phyloP scores from a whole-genome alignment of 768 basidiomycete genomes.

The Hemileccinum rubropunctum region DNA sequence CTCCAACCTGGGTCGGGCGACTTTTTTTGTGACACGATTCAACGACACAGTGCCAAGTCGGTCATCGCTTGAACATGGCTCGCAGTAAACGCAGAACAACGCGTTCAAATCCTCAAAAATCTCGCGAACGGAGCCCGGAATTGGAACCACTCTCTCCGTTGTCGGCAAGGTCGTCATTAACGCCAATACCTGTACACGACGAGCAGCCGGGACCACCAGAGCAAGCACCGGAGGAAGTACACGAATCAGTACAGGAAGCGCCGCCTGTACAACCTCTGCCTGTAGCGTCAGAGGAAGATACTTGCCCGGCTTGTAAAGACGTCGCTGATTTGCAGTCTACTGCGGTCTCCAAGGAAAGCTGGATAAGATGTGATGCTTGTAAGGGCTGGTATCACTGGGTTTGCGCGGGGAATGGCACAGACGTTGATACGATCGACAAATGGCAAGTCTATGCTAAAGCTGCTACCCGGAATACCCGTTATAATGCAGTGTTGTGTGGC shows the following conservation, averaged over 20 bases:
- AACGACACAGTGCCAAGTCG: conserved; percentile 6
- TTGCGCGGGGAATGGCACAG: conserved; percentile 66
- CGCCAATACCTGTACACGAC: conserved; percentile 23
- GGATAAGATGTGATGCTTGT: conserved; percentile 83
- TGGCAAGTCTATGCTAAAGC: conserved; percentile 48
- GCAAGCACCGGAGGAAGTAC: conserved; percentile 14
- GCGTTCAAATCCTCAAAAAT: conserved; percentile 37
- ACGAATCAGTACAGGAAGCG: conserved; percentile 12
- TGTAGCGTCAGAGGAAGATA: conserved; percentile 27
- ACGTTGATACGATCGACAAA: conserved; percentile 70
- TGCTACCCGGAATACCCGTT: conserved; percentile 11
- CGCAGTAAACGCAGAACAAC: conserved; percentile 43
- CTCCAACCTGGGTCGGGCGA: conserved; percentile 7
- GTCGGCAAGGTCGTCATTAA: conserved; percentile 30
- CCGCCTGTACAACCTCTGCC: conserved; percentile 4
- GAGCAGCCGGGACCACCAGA: conserved; percentile 14
- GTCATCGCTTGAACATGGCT: conserved; percentile 35
- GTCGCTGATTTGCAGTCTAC: conserved; percentile 26
- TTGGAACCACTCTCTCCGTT: conserved; percentile 31
- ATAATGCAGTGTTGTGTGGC: conserved; percentile 16
- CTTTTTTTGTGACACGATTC: conserved; percentile 11
- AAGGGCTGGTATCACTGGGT: conserved; percentile 84
- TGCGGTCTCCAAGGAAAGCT: conserved; percentile 64
- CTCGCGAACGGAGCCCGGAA: conserved; percentile 32
- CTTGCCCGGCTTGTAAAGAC: conserved; percentile 53